Evolutionary conservation across 1,284 basidiomycete genomes (phyloP).

Genomic region (Puccinia horiana): DNA sequence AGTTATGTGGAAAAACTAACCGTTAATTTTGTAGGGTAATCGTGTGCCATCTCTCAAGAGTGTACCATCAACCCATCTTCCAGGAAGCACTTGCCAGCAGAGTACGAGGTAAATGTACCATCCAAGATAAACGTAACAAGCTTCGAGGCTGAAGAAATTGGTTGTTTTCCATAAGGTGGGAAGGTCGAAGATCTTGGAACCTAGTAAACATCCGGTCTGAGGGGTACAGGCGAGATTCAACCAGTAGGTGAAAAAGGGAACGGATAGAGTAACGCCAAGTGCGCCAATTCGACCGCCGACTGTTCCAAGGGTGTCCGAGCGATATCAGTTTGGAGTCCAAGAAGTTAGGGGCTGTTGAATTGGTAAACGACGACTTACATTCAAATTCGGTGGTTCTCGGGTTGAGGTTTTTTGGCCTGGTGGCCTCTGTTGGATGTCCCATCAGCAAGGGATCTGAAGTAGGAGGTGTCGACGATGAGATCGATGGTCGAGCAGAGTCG

Average conservation of each 20-base stretch:
- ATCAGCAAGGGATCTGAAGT: background rate
- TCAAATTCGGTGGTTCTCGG: constrained; percentile 17
- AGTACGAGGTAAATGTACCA: constrained; percentile 88
- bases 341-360: background rate
- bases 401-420: background rate
- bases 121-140: constrained; percentile 67
- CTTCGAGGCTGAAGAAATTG: constrained; percentile 23
- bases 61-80: constrained; percentile 78
- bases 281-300: constrained; percentile 81
- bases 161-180: constrained; percentile 61
- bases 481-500: too few relatives aligned
- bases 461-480: background rate
- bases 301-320: background rate
- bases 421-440: background rate
- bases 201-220: constrained; percentile 71
- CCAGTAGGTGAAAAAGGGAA: constrained; percentile 74
- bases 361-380: background rate
- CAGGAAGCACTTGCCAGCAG: constrained; percentile 82
- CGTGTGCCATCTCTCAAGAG: constrained; percentile 74
- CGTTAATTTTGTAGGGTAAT: constrained; percentile 91
- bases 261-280: constrained; percentile 69
- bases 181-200: constrained; percentile 62
- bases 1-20: constrained; percentile 61
- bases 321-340: background rate
- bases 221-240: constrained; percentile 86